Base-by-base conservation (phyloP, 2,329 filamentous ascomycete species). In the Ophiocordyceps camponoti-saundersi region DNA sequence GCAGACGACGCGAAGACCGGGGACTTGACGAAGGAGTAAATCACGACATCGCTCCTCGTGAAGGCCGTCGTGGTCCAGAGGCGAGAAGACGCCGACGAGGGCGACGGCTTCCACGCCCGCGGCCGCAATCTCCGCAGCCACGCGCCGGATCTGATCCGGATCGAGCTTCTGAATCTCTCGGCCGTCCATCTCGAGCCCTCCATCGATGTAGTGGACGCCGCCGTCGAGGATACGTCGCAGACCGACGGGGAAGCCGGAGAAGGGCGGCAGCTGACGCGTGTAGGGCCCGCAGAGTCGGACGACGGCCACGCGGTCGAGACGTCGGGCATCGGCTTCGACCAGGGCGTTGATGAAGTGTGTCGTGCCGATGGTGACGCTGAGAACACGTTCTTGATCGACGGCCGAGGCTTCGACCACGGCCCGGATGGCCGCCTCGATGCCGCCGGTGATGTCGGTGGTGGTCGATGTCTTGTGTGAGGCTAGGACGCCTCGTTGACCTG, bases 331-430 rank as follows among this genome's bases (percentile, higher is more conserved):
- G 26, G 63, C 63, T 50, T 71, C 66, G 12, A 71, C 61, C 7
- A 72, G 60, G 0, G 69, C 68, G 53, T 72, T 72, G 53, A 72
- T 66, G 49, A 72, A 72, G 52, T 71, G 68, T 0, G 66, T 69
- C 2, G 68, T 71, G 23, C 71, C 71, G 50, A 74, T 70, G 3
- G 68, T 69, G 13, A 74, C 68, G 34, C 65, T 69, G 39, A 66
- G 54, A 6, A 74, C 63, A 15, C 61, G 59, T 21, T 51, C 51
- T 42, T 63, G 58, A 29, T 65, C 59, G 43, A 69, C 56, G 0
- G 55, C 50, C 1, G 67, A 65, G 23, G 60, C 58, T 5, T 51
- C 50, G 4, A 74, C 54, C 0, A 73, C 64, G 11, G 63, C 61
- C 12, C 59, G 53, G 48, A 73, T 69, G n/a, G 69, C 68, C 11